Evolutionary conservation across 2,329 filamentous ascomycete species (phyloP).

Genomic region (Pyricularia pennisetigena): DNA sequence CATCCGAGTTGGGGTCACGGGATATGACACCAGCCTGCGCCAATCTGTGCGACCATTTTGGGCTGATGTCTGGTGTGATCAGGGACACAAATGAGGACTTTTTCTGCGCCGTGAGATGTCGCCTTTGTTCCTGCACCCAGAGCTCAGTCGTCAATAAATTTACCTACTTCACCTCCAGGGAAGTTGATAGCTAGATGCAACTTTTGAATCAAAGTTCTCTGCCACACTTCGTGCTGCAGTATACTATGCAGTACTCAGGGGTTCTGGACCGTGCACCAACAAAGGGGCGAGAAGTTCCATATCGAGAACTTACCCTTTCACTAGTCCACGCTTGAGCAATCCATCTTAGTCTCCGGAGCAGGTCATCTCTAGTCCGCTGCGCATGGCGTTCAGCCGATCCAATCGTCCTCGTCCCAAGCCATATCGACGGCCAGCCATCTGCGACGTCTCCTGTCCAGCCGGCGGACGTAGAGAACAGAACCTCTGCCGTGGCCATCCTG

Average conservation of each 20-base stretch:
- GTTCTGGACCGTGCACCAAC: background rate
- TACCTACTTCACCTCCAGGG: no score
- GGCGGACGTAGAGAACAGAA: slow-evolving; percentile 30
- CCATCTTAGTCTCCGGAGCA: slow-evolving; percentile 24
- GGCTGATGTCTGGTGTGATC: slow-evolving; percentile 16
- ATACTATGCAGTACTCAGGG: background rate
- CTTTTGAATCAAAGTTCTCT: background rate
- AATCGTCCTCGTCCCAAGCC: slow-evolving; percentile 21
- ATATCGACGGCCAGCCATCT: slow-evolving; percentile 25
- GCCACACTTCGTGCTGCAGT: background rate
- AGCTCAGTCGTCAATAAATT: background rate
- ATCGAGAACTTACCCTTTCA: slow-evolving; percentile 17
- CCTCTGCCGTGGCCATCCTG: slow-evolving; percentile 45
- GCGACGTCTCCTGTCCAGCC: slow-evolving; percentile 28
- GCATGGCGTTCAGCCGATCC: slow-evolving; percentile 22
- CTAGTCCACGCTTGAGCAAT: slow-evolving; percentile 31
- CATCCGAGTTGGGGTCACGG: slow-evolving; percentile 9
- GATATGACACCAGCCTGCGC: slow-evolving; percentile 12
- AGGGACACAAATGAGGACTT: slow-evolving; percentile 8
- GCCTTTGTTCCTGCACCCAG: background rate
- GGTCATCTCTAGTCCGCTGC: slow-evolving; percentile 11
- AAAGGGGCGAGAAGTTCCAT: background rate
- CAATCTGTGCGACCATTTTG: slow-evolving; percentile 17
- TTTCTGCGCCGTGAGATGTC: background rate
- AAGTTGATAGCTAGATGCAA: background rate